Evolutionary conservation across 108 stramenopile species (phyloP).

Genomic region (Skeletonema potamos): DNA sequence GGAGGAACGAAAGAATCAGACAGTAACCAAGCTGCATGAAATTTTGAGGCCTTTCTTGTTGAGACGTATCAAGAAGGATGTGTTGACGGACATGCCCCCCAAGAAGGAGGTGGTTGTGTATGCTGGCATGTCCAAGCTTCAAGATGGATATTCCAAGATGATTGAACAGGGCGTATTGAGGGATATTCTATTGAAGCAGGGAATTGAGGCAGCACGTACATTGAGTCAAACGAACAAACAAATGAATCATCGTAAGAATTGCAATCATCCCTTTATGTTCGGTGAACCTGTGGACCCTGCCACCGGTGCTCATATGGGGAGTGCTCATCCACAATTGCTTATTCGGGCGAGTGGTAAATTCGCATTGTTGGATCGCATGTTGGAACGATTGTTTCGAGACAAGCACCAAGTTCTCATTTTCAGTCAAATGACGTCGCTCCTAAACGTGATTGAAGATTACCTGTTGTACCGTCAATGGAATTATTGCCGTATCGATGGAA

Average conservation of each 20-base stretch:
- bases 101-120: constrained; percentile 98
- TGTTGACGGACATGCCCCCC: constrained; percentile 88
- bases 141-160: constrained; percentile 81
- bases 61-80: constrained; percentile 93
- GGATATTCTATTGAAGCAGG: constrained; percentile 72
- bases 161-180: constrained; percentile 82
- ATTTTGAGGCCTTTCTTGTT: constrained; percentile 96
- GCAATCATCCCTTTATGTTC: constrained; percentile 96
- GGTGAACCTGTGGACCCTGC: constrained; percentile 91
- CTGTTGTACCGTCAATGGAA: constrained; percentile 76
- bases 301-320: constrained; percentile 80
- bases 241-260: constrained; percentile 97
- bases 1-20: constrained; percentile 88
- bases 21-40: constrained; percentile 95
- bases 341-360: constrained; percentile 96
- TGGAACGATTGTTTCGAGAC: constrained; percentile 85
- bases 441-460: constrained; percentile 98
- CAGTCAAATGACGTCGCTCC: constrained; percentile 94
- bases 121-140: constrained; percentile 91
- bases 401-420: constrained; percentile 99
- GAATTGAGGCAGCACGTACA: constrained; percentile 69
- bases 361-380: constrained; percentile 95
- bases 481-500: constrained; percentile 95
- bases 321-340: constrained; percentile 85
- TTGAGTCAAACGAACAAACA: constrained; percentile 90